Evolutionary conservation across 2,329 filamentous ascomycete genomes (phyloP).

Genomic region (Exophiala sideris): DNA sequence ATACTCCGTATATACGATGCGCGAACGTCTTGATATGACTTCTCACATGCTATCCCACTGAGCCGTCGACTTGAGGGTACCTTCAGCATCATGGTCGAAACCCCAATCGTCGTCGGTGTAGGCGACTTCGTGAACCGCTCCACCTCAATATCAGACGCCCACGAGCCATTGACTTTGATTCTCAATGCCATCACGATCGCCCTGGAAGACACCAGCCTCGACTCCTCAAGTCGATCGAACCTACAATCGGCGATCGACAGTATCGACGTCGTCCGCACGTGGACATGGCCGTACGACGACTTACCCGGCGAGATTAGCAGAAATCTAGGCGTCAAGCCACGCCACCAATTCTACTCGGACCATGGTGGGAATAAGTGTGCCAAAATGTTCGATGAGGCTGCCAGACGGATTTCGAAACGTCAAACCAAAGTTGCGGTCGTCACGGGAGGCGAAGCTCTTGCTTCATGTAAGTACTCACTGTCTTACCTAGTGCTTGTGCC

Average conservation of each 20-base stretch:
- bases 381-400: constrained; percentile 61
- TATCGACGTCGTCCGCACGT: constrained; percentile 59
- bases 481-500: constrained; percentile 2
- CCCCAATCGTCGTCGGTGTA: constrained; percentile 60
- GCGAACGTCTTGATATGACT: too few relatives aligned
- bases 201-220: constrained; percentile 48
- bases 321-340: constrained; percentile 47
- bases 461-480: constrained; percentile 41
- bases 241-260: constrained; percentile 54
- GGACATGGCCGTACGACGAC: constrained; percentile 65
- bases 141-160: constrained; percentile 48
- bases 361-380: constrained; percentile 65
- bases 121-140: constrained; percentile 61
- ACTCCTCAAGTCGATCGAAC: constrained; percentile 28
- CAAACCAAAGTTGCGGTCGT: constrained; percentile 57
- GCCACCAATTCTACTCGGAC: constrained; percentile 50
- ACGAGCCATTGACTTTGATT: constrained; percentile 60
- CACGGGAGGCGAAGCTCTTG: constrained; percentile 63
- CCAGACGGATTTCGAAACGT: constrained; percentile 53
- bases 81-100: not conserved
- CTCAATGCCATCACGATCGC: constrained; percentile 53
- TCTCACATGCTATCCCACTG: too few relatives aligned
- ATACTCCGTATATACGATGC: too few relatives aligned
- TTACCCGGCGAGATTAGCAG: constrained; percentile 53
- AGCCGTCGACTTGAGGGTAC: not conserved